Percentiles rank a stretch among this genome's conserved stretches.
Conservation (phyloP, 768 basidiomycete genomes). For the Dentipellis fragilis region DNA sequence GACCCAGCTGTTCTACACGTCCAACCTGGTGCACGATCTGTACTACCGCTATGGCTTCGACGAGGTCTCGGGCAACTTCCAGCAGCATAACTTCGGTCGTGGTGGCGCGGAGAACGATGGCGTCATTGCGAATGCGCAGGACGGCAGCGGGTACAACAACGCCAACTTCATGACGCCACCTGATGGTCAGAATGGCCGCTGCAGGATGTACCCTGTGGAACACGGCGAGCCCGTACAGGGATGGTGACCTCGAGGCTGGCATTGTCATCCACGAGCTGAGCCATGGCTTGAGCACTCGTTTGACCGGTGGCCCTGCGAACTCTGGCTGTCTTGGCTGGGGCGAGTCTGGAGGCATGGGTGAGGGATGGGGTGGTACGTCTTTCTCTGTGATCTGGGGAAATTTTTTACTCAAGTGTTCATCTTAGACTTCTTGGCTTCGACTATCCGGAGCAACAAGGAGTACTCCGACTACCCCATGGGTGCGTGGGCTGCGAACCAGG, state of each 20-base stretch:
- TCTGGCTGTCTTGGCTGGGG: slow-evolving; percentile 95
- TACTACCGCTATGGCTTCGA: slow-evolving; percentile 90
- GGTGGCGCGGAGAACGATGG: slow-evolving; percentile 84
- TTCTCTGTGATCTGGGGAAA: not conserved
- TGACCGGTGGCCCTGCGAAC: slow-evolving; percentile 90
- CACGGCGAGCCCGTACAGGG: slow-evolving; percentile 80
- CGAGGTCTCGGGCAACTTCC: slow-evolving; percentile 91
- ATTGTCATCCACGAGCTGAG: slow-evolving; percentile 89
- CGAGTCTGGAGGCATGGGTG: slow-evolving; percentile 95
- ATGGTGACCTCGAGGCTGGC: slow-evolving; percentile 93
- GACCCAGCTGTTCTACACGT: slow-evolving; percentile 84
- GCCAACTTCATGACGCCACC: slow-evolving; percentile 88
- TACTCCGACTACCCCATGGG: slow-evolving; percentile 89
- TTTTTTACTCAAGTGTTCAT: not conserved
- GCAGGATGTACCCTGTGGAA: slow-evolving; percentile 98
- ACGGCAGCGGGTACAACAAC: slow-evolving; percentile 88
- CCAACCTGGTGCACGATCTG: slow-evolving; percentile 73
- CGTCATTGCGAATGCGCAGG: slow-evolving; percentile 92
- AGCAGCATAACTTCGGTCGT: slow-evolving; percentile 91
- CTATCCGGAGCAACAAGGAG: slow-evolving; percentile 61
- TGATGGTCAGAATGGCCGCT: slow-evolving; percentile 78
- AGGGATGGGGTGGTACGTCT: slow-evolving; percentile 78
- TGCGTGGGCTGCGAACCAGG: slow-evolving; percentile 82
- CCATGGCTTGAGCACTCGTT: slow-evolving; percentile 87
- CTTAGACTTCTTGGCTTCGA: slow-evolving; percentile 82